Base-by-base conservation (phyloP, 139 green algal genomes). In the Spirogloea muscicola region DNA sequence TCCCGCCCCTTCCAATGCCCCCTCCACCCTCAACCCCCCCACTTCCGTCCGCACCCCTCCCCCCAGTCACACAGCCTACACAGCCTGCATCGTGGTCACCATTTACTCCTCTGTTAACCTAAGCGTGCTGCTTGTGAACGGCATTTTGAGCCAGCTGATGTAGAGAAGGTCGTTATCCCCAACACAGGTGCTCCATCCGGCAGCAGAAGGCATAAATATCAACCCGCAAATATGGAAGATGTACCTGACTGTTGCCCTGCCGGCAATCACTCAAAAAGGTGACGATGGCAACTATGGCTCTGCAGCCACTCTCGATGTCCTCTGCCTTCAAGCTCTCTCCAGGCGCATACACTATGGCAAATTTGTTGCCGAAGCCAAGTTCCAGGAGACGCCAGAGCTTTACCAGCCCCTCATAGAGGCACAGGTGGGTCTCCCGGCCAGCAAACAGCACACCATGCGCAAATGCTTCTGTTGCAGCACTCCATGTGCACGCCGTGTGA, bases 351-450 rank as follows among this genome's bases (percentile, higher is more conserved):
- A 99, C 83, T 98, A 96, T 68, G 95, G 95, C 58, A 96, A 94
- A 67, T 99, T 96, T 80, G 94, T 99, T 27, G 95, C 95, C n/a
- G 95, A 99, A 77, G 90, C 92, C 59, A 99, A 99, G 86, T 99
- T 97, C 83, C 78, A 74, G 64, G 87, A 88, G 29, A 71, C 90
- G 49, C 81, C 84, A 1, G 91, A 91, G 33, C 57, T 89, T 61
- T 98, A 97, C 85, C 88, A 68, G 0, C 36, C 66, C 31, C 81
- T 98, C 1, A 88, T 86, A 41, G 37, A 29, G 2, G 27, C 36
- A 29, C 64, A 76, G 68, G 68, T 76, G 3, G n/a, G n/a, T n/a
- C n/a, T n/a, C n/a, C n/a, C n/a, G n/a, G n/a, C n/a, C n/a, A n/a
- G n/a, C n/a, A n/a, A n/a, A n/a, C n/a, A n/a, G n/a, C n/a, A n/a